phyloP scores from a whole-genome alignment of 1,139 yeast species.

The Yamadazyma oceani region DNA sequence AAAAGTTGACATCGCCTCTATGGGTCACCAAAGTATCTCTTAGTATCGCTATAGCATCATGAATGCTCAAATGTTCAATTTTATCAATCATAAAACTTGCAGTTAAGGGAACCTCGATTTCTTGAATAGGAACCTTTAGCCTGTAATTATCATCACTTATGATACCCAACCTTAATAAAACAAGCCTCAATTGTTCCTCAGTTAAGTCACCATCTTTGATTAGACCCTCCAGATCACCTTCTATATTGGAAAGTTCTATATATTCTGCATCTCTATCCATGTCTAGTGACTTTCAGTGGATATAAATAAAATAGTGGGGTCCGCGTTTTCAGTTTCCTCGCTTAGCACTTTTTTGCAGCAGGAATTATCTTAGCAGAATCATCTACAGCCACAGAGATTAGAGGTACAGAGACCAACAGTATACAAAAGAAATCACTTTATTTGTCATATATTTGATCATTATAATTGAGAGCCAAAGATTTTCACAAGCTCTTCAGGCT shows the following conservation, averaged over 20 bases:
- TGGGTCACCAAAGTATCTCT: slow-evolving; percentile 42
- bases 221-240: neutral
- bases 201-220: slow-evolving; percentile 14
- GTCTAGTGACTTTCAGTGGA: neutral
- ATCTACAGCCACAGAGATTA: no score
- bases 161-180: slow-evolving; percentile 31
- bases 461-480: slow-evolving; percentile 23
- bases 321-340: no score
- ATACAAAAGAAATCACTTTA: no score
- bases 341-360: neutral
- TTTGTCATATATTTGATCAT: no score
- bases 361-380: no score
- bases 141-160: slow-evolving; percentile 29
- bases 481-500: slow-evolving; percentile 32
- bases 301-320: neutral
- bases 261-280: slow-evolving; percentile 8
- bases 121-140: slow-evolving; percentile 13
- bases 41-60: slow-evolving; percentile 32
- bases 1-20: slow-evolving; percentile 43
- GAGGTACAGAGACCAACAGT: no score
- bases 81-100: slow-evolving; percentile 32
- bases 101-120: slow-evolving; percentile 20
- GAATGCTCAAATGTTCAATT: slow-evolving; percentile 22
- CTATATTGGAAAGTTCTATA: slow-evolving; percentile 13
- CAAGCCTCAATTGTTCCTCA: slow-evolving; percentile 25